A percentile compares a stretch with the other conserved stretches of the same genome.
phyloP scores from a whole-genome alignment of 2,329 filamentous ascomycete genomes.

The Colletotrichum tamarilloi region DNA sequence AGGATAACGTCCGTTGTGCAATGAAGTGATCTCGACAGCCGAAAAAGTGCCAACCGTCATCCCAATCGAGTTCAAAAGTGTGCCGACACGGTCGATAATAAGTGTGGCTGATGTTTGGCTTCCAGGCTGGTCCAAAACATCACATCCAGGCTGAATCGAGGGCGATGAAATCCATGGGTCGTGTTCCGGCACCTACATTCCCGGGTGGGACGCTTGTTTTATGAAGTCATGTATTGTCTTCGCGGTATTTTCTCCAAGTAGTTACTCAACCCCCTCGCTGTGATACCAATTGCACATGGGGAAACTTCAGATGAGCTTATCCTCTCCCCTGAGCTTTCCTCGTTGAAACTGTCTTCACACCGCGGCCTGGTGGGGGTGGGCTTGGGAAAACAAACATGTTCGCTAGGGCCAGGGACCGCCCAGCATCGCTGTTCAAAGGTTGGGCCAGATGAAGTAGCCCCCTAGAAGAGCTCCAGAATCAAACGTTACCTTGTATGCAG shows the following conservation, averaged over 20 bases:
- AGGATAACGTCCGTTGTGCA: background rate
- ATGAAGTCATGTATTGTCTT: background rate
- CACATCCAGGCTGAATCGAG: background rate
- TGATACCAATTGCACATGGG: slow-evolving; percentile 25
- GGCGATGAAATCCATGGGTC: slow-evolving; percentile 1
- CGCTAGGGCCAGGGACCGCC: background rate
- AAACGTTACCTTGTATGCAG: background rate
- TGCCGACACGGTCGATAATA: slow-evolving; percentile 23
- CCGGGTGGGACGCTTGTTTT: slow-evolving; percentile 28
- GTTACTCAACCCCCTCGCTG: slow-evolving; percentile 27
- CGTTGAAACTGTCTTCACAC: slow-evolving; percentile 29
- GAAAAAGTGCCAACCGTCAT: background rate
- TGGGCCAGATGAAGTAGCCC: background rate
- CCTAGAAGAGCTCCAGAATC: background rate
- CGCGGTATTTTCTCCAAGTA: background rate
- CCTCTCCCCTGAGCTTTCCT: slow-evolving; percentile 5
- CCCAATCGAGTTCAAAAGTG: background rate
- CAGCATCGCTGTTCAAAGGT: background rate
- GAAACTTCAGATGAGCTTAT: slow-evolving; percentile 29
- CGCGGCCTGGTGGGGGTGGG: slow-evolving; percentile 12
- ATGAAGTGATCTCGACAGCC: background rate
- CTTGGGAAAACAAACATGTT: slow-evolving; percentile 29
- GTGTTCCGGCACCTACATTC: slow-evolving; percentile 19
- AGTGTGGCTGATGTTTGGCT: slow-evolving; percentile 18
- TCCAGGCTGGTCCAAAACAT: background rate